These are phyloP conservation scores for Candida silvicultrix DNA, from an alignment of 805 yeast genomes.

Conservation along the genomic window DNA sequence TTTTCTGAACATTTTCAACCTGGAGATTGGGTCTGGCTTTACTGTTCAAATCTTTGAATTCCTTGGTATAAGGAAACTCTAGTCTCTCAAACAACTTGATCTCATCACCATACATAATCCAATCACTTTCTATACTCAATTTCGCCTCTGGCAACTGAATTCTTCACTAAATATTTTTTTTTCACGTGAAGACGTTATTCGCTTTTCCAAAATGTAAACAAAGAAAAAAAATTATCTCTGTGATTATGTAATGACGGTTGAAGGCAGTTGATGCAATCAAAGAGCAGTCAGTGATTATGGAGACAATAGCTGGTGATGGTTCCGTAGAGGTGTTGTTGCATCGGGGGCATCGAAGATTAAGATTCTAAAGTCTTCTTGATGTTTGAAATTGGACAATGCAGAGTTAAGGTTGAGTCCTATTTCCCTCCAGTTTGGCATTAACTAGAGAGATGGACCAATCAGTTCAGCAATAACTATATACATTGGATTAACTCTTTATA, in stretches of 20 bases:
- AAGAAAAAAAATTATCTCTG: background rate
- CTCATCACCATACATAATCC: background rate
- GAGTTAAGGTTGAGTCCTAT: too few relatives aligned
- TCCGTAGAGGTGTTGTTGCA: too few relatives aligned
- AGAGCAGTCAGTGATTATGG: background rate
- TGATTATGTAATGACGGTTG: background rate
- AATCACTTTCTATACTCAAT: too few relatives aligned
- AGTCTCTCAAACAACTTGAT: background rate
- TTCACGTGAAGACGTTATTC: background rate
- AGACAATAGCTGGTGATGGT: background rate
- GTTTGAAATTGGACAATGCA: too few relatives aligned
- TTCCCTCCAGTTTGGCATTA: too few relatives aligned
- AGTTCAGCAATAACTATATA: too few relatives aligned
- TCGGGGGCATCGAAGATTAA: too few relatives aligned
- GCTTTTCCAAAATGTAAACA: conserved; percentile 1
- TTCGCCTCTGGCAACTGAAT: too few relatives aligned
- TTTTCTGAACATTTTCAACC: conserved; percentile 14
- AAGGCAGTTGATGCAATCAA: too few relatives aligned
- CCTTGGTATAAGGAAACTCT: conserved; percentile 18
- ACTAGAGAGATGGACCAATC: too few relatives aligned
- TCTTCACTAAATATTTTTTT: background rate
- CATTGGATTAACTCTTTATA: too few relatives aligned
- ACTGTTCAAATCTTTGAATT: conserved; percentile 11
- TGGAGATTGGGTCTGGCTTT: conserved; percentile 15
- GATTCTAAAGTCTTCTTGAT: too few relatives aligned